Evolutionary conservation across 768 basidiomycete genomes (phyloP), one percentile per base, ranked within the genome.

Genomic region (Serendipita sp.): DNA sequence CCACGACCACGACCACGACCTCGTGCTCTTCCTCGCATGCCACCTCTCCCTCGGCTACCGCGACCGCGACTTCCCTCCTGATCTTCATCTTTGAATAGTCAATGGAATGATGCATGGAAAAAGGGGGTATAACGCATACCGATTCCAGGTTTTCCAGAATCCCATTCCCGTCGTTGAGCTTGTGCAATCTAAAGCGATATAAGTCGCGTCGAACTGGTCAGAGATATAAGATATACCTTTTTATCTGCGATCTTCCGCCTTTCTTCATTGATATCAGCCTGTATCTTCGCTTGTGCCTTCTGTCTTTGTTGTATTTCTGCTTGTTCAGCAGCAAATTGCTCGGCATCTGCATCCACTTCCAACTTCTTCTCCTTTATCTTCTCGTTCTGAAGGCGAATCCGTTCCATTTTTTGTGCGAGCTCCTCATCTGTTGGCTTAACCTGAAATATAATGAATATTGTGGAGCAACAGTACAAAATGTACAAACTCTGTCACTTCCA

Each of bases 281-380:
- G 89, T 44, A 85, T 79, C 71, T 84, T 85, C 66, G 83, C 82
- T 64, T 71, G 79, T 66, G 18, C 34, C n/a, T 16, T 44, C 35
- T 3, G 32, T 46, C 38, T 60, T 58, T 54, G 63, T 51, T 65
- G 67, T 58, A 15, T 23, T 30, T 28, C 56, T n/a, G 18, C 56
- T 60, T 60, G 56, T 34, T 60, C 56, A 8, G 18, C 34, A 23
- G 78, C 79, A 75, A 88, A 91, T 4, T 86, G 86, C 10, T 85
- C 84, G 73, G 88, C 86, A 68, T 91, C 89, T 41, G 88, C 87
- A 73, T 83, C 79, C 3, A 91, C 88, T 68, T 88, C 87, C 88
- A 81, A 68, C 68, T 84, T 77, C 63, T 86, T 77, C 70, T 85
- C 84, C 70, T 85, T 86, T 70, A 89, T 88, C 74, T 82, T 85